phyloP scores from a whole-genome alignment of 2,329 filamentous ascomycete species.

The Helicocarpus griseus region DNA sequence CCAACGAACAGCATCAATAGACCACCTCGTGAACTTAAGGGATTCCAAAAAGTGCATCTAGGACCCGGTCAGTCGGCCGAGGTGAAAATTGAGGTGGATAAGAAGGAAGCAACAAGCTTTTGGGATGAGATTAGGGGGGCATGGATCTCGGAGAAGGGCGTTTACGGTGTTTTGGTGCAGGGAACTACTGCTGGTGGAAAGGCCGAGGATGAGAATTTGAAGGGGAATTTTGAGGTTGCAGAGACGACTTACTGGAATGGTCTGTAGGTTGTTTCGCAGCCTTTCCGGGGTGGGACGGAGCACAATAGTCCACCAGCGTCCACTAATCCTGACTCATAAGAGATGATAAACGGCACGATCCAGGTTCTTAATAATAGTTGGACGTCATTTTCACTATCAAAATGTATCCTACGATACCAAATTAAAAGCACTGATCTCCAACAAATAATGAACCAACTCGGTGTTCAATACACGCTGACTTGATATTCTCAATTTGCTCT shows the following conservation, averaged over 20 bases:
- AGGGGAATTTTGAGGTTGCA: slow-evolving; percentile 44
- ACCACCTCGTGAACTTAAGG: slow-evolving; percentile 55
- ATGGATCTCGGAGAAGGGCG: slow-evolving; percentile 58
- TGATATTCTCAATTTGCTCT: too few species aligned
- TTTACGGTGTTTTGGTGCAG: slow-evolving; percentile 54
- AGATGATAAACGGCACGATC: too few species aligned
- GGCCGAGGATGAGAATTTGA: slow-evolving; percentile 29
- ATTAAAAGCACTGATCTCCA: too few species aligned
- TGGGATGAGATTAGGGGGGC: slow-evolving; percentile 58
- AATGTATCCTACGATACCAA: too few species aligned
- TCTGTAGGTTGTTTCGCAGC: slow-evolving; percentile 34
- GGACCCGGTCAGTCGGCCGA: slow-evolving; percentile 49
- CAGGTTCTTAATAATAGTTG: too few species aligned
- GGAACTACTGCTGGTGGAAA: slow-evolving; percentile 40
- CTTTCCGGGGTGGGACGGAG: too few species aligned
- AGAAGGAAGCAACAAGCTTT: slow-evolving; percentile 59
- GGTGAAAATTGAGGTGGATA: slow-evolving; percentile 46
- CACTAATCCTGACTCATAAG: too few species aligned
- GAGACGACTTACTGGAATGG: slow-evolving; percentile 61
- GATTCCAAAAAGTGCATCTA: slow-evolving; percentile 55
- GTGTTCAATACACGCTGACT: too few species aligned
- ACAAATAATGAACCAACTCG: too few species aligned
- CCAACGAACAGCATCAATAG: slow-evolving; percentile 44
- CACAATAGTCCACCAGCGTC: too few species aligned
- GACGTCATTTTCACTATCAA: too few species aligned